Evolutionary conservation across 2,329 filamentous ascomycete genomes (phyloP), one percentile per base, ranked within the genome.

Genomic region (Colletotrichum godetiae): DNA sequence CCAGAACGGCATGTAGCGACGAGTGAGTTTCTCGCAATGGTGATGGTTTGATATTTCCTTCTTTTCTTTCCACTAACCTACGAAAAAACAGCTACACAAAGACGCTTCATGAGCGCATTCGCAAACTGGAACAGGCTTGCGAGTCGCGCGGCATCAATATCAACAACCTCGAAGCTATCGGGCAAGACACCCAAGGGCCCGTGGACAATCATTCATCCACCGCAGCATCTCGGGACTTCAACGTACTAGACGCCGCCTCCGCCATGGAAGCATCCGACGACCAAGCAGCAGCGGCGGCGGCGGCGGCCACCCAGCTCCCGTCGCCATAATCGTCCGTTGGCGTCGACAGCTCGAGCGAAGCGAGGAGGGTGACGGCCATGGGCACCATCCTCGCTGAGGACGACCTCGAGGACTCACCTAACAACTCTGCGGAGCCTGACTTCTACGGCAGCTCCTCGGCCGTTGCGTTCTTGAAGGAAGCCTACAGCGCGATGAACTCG

Each of bases 391-490:
- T 80, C n/a, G 79, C 80, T 2, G 79, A 80, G 7, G 77, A 80
- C 22, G 77, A 80, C n/a, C 74, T 79, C 12, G 75, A 73, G 1
- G 76, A 74, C 61, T 56, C 68, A 59, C 60, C 29, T 31, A 76
- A 81, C 42, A 22, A 19, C 2, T 46, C 19, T 7, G 29, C 22
- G 7, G 46, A 53, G 24, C 8, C 49, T 15, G 78, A 81, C 56
- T 85, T 81, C 53, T 84, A 82, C 46, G 84, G 84, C 3, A 80
- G 78, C 66, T 84, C 84, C 1, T 84, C 82, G 0, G 79, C 82
- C 3, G 83, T 81, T 0, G 83, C 80, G 0, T 83, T 86, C 55
- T 79, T 85, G 75, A 81, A 83, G 31, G 81, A 85, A 35, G 80
- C 82, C 2, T 79, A 77, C 59, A 77, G 77, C 1, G 78, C 79